A percentile compares a stretch with the other conserved stretches of the same genome.
Evolutionary conservation across 1,139 yeast genomes (phyloP).

Genomic region (Saccharomyces hybrid): DNA sequence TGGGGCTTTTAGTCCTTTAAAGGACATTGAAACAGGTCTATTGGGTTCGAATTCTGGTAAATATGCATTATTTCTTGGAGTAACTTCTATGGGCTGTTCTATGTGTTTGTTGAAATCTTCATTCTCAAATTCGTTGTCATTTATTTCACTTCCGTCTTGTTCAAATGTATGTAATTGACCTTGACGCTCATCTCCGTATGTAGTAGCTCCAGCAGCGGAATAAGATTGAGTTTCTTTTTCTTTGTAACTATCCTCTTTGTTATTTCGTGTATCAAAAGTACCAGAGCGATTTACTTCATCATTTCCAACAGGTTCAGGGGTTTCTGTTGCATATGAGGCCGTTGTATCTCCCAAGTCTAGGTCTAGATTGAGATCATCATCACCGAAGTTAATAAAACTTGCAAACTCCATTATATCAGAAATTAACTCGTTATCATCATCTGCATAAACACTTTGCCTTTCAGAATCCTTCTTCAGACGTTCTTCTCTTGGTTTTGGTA

Average conservation of each 20-base stretch:
- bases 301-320: background rate
- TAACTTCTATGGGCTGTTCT: slow-evolving; percentile 5
- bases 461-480: slow-evolving; percentile 17
- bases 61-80: slow-evolving; percentile 20
- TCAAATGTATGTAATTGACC: background rate
- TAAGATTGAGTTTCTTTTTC: background rate
- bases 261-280: background rate
- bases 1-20: slow-evolving; percentile 56
- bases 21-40: slow-evolving; percentile 62
- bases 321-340: background rate
- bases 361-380: slow-evolving; percentile 31
- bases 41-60: slow-evolving; percentile 18
- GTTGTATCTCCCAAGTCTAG: slow-evolving; percentile 15
- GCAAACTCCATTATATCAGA: slow-evolving; percentile 49
- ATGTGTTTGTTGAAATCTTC: slow-evolving; percentile 21
- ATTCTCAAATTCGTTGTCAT: slow-evolving; percentile 19
- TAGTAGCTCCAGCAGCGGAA: background rate
- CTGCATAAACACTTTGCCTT: background rate
- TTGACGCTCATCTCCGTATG: background rate
- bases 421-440: slow-evolving; percentile 32
- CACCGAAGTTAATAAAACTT: slow-evolving; percentile 58
- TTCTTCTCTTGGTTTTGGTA: slow-evolving; percentile 15
- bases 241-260: background rate
- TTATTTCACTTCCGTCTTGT: slow-evolving; percentile 3
- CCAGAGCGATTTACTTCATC: background rate